Evolutionary conservation across 192 early-diverging fungal genomes (phyloP), one percentile per base, ranked within the genome.

Genomic region (Phlyctochytrium bullatum): DNA sequence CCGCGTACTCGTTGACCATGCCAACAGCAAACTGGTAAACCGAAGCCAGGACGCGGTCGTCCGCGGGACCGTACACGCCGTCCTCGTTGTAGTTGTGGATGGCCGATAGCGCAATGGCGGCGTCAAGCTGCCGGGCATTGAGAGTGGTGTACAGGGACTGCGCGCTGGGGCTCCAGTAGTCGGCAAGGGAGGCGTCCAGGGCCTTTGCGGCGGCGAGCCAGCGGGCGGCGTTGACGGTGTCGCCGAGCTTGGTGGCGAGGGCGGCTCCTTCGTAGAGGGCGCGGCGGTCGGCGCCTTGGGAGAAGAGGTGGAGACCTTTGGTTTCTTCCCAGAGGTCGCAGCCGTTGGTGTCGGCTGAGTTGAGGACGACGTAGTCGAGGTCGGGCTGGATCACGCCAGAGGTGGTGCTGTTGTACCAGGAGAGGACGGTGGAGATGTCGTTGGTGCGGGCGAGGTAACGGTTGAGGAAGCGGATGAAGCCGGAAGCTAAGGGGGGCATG

Each of bases 241-340:
- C 82, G 34, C 65, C 71, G n/a, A 71, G n/a, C 0, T 29, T 20
- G 17, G 25, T 33, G 0, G 81, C 88, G 65, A 90, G 75, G 14
- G 51, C 34, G 2, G 84, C 73, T 36, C 89, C 90, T n/a, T 77
- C 73, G 1, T 71, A 6, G 17, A 93, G 71, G 32, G 86, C 86
- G n/a, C 72, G 65, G 1, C 79, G 76, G 70, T 90, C 88, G 6
- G 85, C 87, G 70, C 83, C 68, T 27, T 76, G 65, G 2, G 89
- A 91, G 67, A 85, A 92, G 58, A 88, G 90, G 69, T 92, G 89
- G 35, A 31, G 1, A 3, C 86, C 92, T 0, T 77, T 64, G 2
- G 83, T 66, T 66, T 93, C 92, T 66, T 93, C 92, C 91, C 92
- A 93, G 2, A 92, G 79, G 72, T 93, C 72, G 35, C 76, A 77